phyloP scores from a whole-genome alignment of 2,329 filamentous ascomycete genomes.

The Ascochyta lentis region DNA sequence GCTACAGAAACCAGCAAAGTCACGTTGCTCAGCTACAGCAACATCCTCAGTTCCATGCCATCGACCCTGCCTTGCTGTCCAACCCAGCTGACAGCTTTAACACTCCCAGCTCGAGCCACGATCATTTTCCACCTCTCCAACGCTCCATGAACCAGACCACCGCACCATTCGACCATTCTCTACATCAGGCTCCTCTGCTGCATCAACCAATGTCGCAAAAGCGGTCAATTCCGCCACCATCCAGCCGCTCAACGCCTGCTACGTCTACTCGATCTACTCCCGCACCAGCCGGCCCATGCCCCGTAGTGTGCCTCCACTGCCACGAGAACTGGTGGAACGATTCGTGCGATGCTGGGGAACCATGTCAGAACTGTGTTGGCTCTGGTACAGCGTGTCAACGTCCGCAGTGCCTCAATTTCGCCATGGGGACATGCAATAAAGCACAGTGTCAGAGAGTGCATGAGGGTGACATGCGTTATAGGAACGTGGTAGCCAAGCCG shows the following conservation, averaged over 20 bases:
- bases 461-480: neutral
- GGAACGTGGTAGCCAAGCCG: neutral
- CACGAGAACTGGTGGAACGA: conserved; percentile 16
- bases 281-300: neutral
- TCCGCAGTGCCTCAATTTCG: neutral
- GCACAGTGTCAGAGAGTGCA: conserved; percentile 3
- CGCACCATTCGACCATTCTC: neutral
- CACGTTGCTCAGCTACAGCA: neutral
- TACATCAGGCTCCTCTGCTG: neutral
- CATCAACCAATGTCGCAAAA: neutral
- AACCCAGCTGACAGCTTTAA: neutral
- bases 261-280: neutral
- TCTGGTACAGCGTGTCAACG: neutral
- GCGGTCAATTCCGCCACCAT: neutral
- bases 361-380: conserved; percentile 11
- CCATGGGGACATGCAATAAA: neutral
- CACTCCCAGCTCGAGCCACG: neutral
- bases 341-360: conserved; percentile 7
- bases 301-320: conserved; percentile 12
- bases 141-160: neutral
- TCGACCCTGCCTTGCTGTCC: neutral
- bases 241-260: neutral
- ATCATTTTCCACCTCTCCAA: neutral
- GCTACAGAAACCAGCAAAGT: neutral
- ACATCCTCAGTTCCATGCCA: neutral